Evolutionary conservation across 345 rosid genomes (phyloP), one percentile per base, ranked within the genome.

Genomic region (Bretschneidera sinensis): DNA sequence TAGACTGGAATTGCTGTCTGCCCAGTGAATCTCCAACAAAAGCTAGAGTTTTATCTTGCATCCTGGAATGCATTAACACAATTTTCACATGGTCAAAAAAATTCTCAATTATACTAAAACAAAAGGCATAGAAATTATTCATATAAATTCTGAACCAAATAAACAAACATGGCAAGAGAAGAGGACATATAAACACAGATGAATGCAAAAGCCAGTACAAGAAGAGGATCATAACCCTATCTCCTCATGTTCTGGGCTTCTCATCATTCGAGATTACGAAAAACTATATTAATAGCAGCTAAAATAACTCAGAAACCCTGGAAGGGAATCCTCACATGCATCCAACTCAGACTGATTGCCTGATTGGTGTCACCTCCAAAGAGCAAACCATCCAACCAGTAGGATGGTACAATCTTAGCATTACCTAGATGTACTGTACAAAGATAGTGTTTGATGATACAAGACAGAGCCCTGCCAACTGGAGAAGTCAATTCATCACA

Each of bases 21-120:
- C 92, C 96, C 61, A 89, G 61, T 48, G 96, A 89, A 74, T 89
- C 92, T 76, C 96, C 96, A 53, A 89, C 85, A 78, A 86, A 86
- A 54, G 96, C 96, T 65, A 89, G 70, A 35, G 96, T 86, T 63
- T 82, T 86, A 64, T 74, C 67, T 70, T 61, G 64, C 94, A 86
- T 82, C 91, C 92, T 89, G 79, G 14, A 53, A 59, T 21, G 55
- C 33, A 54, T 8, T 51, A 63, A 56, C 21, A 76, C 21, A 49
- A 71, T 67, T 47, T n/a, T 56, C 45, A 39, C 45, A 39, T 5
- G 1, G 10, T 5, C 1, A 9, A 39, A 39, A 39, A 28, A 28
- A 28, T 28, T 53, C 21, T 33, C 3, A 7, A 9, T 13, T n/a
- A 13, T 24, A 5, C 21, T 25, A 17, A n/a, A 55, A 16, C 17